Evolutionary conservation across 257 asterid genomes (phyloP), one percentile per base, ranked within the genome.

Genomic region (Striga asiatica): DNA sequence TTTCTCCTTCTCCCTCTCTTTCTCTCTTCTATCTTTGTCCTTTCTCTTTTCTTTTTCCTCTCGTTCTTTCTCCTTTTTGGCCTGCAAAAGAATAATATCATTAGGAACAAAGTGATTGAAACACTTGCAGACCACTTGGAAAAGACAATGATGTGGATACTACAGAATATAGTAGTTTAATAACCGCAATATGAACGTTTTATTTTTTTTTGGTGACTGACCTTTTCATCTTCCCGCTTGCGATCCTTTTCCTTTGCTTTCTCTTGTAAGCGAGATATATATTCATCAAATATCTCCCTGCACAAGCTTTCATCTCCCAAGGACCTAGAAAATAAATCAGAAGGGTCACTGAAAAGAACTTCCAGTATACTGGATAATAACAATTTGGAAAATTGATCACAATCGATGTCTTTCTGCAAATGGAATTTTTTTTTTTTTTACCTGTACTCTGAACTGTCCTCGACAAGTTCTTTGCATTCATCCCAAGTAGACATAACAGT

Each of bases 161-260:
- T n/a, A n/a, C n/a, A n/a, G n/a, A n/a, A n/a, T n/a, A n/a, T n/a
- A n/a, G n/a, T n/a, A n/a, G n/a, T n/a, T n/a, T n/a, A n/a, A n/a
- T n/a, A n/a, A n/a, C n/a, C n/a, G n/a, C n/a, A n/a, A n/a, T n/a
- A n/a, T n/a, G n/a, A 42, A 50, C 38, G 20, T 67, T 57, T 54
- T 22, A 5, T 37, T 37, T 11, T 66, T 68, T n/a, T n/a, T n/a
- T n/a, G n/a, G n/a, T n/a, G n/a, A n/a, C n/a, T n/a, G n/a, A 86
- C 98, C 94, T 89, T 89, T 45, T 86, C 98, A 68, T 89, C 98
- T 64, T 86, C 96, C 56, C 96, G 80, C 70, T 81, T 87, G 46
- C 94, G 94, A 57, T 87, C 98, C 78, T 88, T 92, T 34, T 88
- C 98, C 78, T 80, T 87, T 12, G 64, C 66, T 69, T 84, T 92